Conservation (phyloP, 805 yeast genomes). For the Monosporozyma unispora region DNA sequence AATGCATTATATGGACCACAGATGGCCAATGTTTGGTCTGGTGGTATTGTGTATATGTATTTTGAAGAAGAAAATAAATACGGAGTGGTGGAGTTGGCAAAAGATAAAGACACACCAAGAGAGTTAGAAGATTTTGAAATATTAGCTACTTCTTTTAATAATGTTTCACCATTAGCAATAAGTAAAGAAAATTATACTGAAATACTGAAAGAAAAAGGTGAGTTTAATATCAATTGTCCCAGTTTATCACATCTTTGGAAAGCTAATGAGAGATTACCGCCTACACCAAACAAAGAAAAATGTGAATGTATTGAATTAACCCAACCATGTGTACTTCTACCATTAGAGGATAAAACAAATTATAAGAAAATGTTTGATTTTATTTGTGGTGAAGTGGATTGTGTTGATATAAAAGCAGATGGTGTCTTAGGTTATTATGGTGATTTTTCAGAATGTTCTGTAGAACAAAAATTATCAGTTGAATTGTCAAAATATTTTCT, state of each 20-base stretch:
- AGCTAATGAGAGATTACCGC: slow-evolving; percentile 55
- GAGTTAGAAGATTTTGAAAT: slow-evolving; percentile 53
- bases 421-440: slow-evolving; percentile 59
- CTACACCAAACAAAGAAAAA: slow-evolving; percentile 50
- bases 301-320: slow-evolving; percentile 55
- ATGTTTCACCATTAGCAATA: slow-evolving; percentile 11
- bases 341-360: slow-evolving; percentile 37
- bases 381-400: slow-evolving; percentile 49
- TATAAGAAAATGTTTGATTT: slow-evolving; percentile 49
- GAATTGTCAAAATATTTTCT: slow-evolving; percentile 54
- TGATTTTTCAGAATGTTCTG: slow-evolving; percentile 55
- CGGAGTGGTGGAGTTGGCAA: slow-evolving; percentile 52
- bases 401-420: slow-evolving; percentile 50
- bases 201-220: slow-evolving; percentile 12
- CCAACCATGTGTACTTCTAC: slow-evolving; percentile 47
- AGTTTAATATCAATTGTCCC: slow-evolving; percentile 13
- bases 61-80: slow-evolving; percentile 67
- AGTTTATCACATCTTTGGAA: slow-evolving; percentile 38
- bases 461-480: slow-evolving; percentile 53
- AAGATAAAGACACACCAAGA: slow-evolving; percentile 35
- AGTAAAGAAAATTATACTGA: not conserved
- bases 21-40: slow-evolving; percentile 78
- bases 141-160: slow-evolving; percentile 44
- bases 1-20: slow-evolving; percentile 51
- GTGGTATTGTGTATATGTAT: slow-evolving; percentile 79